Evolutionary conservation across 169 alveolate species (phyloP), one percentile per base, ranked within the genome.

Genomic region (Cryptosporidium viatorum): DNA sequence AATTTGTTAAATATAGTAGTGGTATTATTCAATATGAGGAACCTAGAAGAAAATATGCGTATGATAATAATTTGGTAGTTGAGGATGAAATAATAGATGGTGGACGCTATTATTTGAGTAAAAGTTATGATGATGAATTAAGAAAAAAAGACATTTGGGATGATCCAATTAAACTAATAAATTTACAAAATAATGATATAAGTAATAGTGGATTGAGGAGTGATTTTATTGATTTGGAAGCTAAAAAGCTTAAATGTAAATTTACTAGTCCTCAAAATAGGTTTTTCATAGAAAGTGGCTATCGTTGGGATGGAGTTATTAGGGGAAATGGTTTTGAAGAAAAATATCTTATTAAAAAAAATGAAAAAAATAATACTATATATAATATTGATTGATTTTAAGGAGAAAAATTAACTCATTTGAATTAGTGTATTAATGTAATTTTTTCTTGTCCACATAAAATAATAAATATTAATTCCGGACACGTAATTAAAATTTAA

Each of bases 231-330:
- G 71, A 65, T 29, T 33, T 37, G 26, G 48, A 65, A 41, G 55
- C 45, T n/a, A 85, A 74, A 50, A 91, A 91, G 65, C 96, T 97
- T 9, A 95, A 91, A 84, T 97, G 98, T 55, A 92, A 96, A 70
- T 96, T 94, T 70, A 93, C 94, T 26, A 93, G 94, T 7, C 94
- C 95, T 12, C 95, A 95, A 39, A 97, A 97, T 91, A 93, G 99
- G 71, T 97, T 96, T 92, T 94, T 93, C 74, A 97, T 97, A 67
- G 91, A 92, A 33, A 97, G 98, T 33, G 99, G 99, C 7, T 96
- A 96, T 92, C 73, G 98, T 43, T 97, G 99, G 99, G 99, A 97
- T 91, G 99, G 99, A 31, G 97, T 97, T 26, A 96, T 97, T 71
- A 87, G 99, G 50, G 96, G 98, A 39, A 97, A 96, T 93, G 98